Evolutionary conservation across 1,139 yeast species (phyloP), one percentile per base, ranked within the genome.

Genomic region (Candida sp.): DNA sequence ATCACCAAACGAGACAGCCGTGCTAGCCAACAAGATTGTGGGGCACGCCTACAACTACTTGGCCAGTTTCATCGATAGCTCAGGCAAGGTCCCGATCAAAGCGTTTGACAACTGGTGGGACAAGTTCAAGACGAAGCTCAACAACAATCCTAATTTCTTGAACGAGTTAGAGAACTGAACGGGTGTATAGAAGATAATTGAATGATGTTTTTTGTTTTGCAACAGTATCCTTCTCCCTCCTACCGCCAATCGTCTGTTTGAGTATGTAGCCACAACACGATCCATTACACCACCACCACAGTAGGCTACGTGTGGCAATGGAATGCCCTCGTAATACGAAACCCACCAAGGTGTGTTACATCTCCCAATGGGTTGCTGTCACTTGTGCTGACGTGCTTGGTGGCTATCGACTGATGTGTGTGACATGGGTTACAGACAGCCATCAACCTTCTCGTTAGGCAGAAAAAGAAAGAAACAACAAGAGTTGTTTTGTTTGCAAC

Each of bases 101-200:
- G 90, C 87, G 44, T 93, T 94, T 63, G 96, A 94, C 66, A 87
- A 84, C 37, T 94, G 99, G 99, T 93, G 99, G 98, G 86, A 81
- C 56, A 94, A 92, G 69, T 96, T 94, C 71, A 88, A 83, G 66
- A 71, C 82, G 11, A 86, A 88, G 63, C 64, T 94, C 51, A 78
- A 83, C 17, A 86, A 86, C 56, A 96, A 96, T 65, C 98, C 98
- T 1, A 83, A 82, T 50, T 94, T 91, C 63, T 70, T 94, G 47
- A 90, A 90, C 55, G 71, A 69, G 30, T 53, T 73, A 27, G 57
- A 52, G 43, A 48, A 58, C n/a, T 44, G 17, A 17, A 17, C 17
- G 17, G 17, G 17, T 17, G 17, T 17, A 17, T 17, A 17, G 17
- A 17, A 28, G 7, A 28, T 2, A 28, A 28, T 7, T 28, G 31